phyloP scores from a whole-genome alignment of 2,329 filamentous ascomycete species.

The Diaporthe capsici region DNA sequence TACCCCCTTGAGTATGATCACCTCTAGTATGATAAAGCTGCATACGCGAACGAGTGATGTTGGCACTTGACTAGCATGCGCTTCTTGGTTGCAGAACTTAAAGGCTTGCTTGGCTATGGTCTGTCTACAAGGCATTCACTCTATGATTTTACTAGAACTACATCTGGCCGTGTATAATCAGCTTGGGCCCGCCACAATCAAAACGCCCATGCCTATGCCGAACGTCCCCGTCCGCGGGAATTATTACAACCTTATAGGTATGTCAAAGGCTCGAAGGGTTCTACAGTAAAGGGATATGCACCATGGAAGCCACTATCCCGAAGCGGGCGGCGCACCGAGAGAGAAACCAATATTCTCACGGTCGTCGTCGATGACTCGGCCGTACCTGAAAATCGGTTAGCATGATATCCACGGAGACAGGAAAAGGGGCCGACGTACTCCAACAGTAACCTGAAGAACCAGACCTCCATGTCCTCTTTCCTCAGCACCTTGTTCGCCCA shows the following conservation, averaged over 20 bases:
- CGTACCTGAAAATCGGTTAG: constrained; percentile 65
- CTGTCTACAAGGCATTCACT: not conserved
- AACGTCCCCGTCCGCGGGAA: not conserved
- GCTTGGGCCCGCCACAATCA: not conserved
- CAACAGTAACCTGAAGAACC: constrained; percentile 76
- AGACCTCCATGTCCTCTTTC: constrained; percentile 79
- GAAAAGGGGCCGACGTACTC: constrained; percentile 65
- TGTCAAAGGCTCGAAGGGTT: constrained; percentile 5
- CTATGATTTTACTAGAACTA: not conserved
- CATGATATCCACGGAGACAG: constrained; percentile 28
- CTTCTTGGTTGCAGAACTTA: not conserved
- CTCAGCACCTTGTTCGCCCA: constrained; percentile 81
- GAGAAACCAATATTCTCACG: constrained; percentile 71
- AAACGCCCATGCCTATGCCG: constrained; percentile 32
- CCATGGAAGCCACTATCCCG: not conserved
- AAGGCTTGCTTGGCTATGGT: not conserved
- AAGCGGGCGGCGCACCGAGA: constrained; percentile 14
- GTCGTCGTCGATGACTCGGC: constrained; percentile 74
- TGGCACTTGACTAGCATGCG: not conserved
- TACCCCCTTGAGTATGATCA: not conserved
- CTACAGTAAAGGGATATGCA: not conserved
- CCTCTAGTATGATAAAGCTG: not conserved
- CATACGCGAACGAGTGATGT: not conserved
- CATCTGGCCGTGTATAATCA: not conserved
- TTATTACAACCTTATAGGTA: constrained; percentile 13